Evolutionary conservation across 106 monocot genomes (phyloP), one percentile per base, ranked within the genome.

Genomic region (Alisma plantagoaquatica): DNA sequence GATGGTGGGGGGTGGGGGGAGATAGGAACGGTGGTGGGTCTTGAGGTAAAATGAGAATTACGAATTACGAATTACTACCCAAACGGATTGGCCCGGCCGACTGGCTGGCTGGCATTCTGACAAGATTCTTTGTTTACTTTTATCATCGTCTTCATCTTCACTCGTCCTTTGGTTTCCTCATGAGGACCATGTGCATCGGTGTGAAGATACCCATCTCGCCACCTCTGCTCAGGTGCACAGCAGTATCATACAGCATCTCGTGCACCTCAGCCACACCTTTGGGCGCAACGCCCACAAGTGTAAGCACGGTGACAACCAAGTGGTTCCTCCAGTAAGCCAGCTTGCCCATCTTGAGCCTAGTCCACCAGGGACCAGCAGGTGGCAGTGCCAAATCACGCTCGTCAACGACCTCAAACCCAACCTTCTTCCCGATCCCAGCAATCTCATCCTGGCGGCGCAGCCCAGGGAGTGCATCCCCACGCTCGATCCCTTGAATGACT

Each of bases 171-270:
- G 83, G 83, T 42, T 87, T 82, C 24, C 84, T 66, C 74, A 79
- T 80, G 58, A 90, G 71, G 23, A 89, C 77, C 79, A 83, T 83
- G 60, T 89, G 79, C 89, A 89, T 89, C 5, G 89, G 89, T 12
- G 75, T 77, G 64, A 89, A 89, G 53, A 89, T 89, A 3, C 83
- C 89, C 31, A 73, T 77, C 47, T 89, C 89, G 3, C 89, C 89
- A 8, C 89, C 89, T 10, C 54, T 54, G 29, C 73, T 54, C 43
- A 89, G 83, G 46, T 83, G 73, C 19, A 27, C 51, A 27, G 89
- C 89, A 22, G 89, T 89, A 54, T 76, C 61, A 65, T 71, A 89
- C 31, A 89, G 77, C 89, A 89, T 89, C 66, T 89, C 89, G 65
- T 89, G 89, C 0, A 89, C 89, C 31, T 89, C 89, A 26, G 62